Evolutionary conservation across 2,329 filamentous ascomycete species (phyloP), one percentile per base, ranked within the genome.

Genomic region (Exophiala sp.): DNA sequence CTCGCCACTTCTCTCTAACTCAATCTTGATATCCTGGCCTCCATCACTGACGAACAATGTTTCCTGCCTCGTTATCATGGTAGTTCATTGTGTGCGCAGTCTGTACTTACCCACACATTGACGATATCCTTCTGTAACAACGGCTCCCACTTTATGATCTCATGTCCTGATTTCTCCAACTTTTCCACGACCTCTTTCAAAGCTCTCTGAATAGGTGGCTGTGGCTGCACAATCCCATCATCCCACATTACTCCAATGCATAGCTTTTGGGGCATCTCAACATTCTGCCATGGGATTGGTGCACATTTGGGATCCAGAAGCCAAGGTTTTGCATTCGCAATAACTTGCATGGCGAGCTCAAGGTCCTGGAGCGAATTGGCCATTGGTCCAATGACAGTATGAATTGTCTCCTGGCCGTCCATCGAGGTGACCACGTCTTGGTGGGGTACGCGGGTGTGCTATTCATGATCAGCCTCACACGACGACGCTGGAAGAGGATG

Each of bases 181-280:
- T 68, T 51, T 21, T 70, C 66, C 0, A 72, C 74, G 0, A 79
- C 69, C 5, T 71, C 65, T 2, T 69, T 66, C 5, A 88, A 65
- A 1, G 82, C 60, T 6, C 68, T 69, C 0, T 73, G 69, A 2
- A 88, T 75, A 0, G 85, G 86, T 2, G 86, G 85, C 47, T 87
- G 86, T 0, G 86, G 85, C 46, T 43, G 74, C 2, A 87, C 84
- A 45, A 83, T 74, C 9, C 78, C 81, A 65, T 89, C 86, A 66
- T 84, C 73, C 77, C 78, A 83, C 68, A 88, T 74, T 21, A 88
- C 77, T 3, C 74, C 85, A 50, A 89, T 72, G 35, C 72, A 78
- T 16, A 87, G 66, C 34, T 52, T 55, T 12, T 40, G 66, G 5
- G 39, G 38, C 66, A 9, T 74, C 18, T 38, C 14, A 5, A 21